Percentiles rank a stretch among this genome's conserved stretches.
phyloP scores from a whole-genome alignment of 768 basidiomycete species.

The Collybia sordida region DNA sequence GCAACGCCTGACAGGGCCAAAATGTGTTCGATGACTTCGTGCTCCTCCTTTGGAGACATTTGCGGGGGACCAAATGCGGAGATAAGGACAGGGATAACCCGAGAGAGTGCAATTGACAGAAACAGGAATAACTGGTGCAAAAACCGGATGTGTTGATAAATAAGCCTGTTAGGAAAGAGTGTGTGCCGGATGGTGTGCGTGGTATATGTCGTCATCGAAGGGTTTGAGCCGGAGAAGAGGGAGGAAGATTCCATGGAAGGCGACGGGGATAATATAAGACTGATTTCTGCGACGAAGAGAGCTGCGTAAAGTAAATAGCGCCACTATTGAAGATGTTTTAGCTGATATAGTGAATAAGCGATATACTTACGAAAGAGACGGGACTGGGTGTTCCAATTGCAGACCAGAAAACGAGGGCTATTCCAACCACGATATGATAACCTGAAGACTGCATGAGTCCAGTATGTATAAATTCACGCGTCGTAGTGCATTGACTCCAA shows the following conservation, averaged over 20 bases:
- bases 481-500: constrained; percentile 71
- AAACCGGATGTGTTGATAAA: constrained; percentile 76
- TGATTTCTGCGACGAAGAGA: constrained; percentile 61
- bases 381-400: constrained; percentile 58
- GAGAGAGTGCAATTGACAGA: constrained; percentile 66
- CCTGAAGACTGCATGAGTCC: constrained; percentile 63
- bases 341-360: constrained; percentile 18
- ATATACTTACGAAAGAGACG: constrained; percentile 60
- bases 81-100: constrained; percentile 69
- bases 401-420: constrained; percentile 61
- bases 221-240: constrained; percentile 10
- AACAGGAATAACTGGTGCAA: constrained; percentile 79
- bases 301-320: constrained; percentile 71
- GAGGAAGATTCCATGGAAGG: constrained; percentile 26
- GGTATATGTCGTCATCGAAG: constrained; percentile 21
- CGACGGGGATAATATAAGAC: constrained; percentile 62
- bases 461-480: constrained; percentile 64
- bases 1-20: constrained; percentile 32
- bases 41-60: constrained; percentile 34
- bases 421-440: constrained; percentile 65
- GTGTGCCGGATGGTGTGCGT: constrained; percentile 17
- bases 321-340: constrained; percentile 53
- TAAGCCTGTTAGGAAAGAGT: constrained; percentile 64
- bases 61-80: constrained; percentile 43
- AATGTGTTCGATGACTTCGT: constrained; percentile 42